Percentiles rank a stretch among this genome's conserved stretches.
Evolutionary conservation across 768 basidiomycete species (phyloP).

Genomic region (Kwoniella botswanensis): DNA sequence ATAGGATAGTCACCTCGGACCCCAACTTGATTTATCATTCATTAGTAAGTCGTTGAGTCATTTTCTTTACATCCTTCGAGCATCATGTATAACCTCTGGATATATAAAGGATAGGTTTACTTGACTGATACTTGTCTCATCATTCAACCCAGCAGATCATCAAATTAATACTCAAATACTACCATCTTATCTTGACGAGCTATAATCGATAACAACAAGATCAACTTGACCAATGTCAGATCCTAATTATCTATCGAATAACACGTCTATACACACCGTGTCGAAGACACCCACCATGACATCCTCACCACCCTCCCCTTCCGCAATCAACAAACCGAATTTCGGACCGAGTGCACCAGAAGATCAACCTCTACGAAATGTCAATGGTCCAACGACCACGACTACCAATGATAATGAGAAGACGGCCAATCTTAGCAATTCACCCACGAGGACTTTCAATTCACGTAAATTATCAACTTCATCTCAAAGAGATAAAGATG

Average conservation of each 20-base stretch:
- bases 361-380: constrained; percentile 7
- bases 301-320: not conserved
- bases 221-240: not conserved
- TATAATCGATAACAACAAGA: not conserved
- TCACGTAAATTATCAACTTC: not conserved
- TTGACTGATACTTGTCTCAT: not conserved
- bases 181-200: not conserved
- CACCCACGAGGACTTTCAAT: not conserved
- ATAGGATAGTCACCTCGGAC: not conserved
- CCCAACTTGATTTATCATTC: not conserved
- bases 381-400: not conserved
- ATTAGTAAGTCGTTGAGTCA: not conserved
- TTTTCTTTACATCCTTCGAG: too few relatives aligned
- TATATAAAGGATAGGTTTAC: not conserved
- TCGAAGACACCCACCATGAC: constrained; percentile 8
- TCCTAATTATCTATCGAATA: not conserved
- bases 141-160: not conserved
- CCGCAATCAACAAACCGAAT: constrained; percentile 1
- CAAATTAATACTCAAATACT: too few relatives aligned
- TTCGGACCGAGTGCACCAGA: constrained; percentile 10
- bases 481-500: not conserved
- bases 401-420: not conserved
- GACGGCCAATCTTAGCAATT: not conserved
- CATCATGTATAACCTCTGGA: too few relatives aligned
- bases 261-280: not conserved